Evolutionary conservation across 1,284 basidiomycete species (phyloP).

Genomic region (Ustilago sp.): DNA sequence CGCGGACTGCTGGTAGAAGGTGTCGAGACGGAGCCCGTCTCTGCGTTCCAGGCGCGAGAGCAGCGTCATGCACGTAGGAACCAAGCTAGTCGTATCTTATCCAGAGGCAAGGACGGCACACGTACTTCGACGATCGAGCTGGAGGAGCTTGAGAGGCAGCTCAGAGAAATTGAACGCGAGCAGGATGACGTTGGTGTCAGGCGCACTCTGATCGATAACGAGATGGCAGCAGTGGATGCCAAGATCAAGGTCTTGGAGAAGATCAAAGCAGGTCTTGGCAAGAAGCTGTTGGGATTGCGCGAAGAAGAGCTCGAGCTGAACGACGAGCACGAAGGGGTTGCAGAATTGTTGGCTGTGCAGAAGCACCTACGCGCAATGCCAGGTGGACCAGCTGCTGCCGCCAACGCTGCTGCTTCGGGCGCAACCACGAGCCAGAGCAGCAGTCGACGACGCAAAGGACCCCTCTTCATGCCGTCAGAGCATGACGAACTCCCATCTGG

Average conservation of each 20-base stretch:
- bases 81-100: slow-evolving; percentile 45
- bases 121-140: slow-evolving; percentile 43
- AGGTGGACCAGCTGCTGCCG: slow-evolving; percentile 62
- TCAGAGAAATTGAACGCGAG: slow-evolving; percentile 62
- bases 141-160: slow-evolving; percentile 64
- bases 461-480: slow-evolving; percentile 95
- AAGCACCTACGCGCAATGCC: slow-evolving; percentile 65
- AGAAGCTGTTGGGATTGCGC: slow-evolving; percentile 84
- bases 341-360: slow-evolving; percentile 63
- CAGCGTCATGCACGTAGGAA: slow-evolving; percentile 48
- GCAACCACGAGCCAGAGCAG: slow-evolving; percentile 38
- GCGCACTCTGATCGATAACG: slow-evolving; percentile 50
- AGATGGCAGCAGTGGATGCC: slow-evolving; percentile 56
- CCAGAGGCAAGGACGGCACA: slow-evolving; percentile 48
- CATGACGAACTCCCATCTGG: slow-evolving; percentile 94
- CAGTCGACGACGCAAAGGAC: slow-evolving; percentile 70
- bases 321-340: slow-evolving; percentile 74
- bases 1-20: slow-evolving; percentile 60
- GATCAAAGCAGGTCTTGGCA: slow-evolving; percentile 83
- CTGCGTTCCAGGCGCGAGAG: slow-evolving; percentile 49
- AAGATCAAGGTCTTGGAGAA: slow-evolving; percentile 78
- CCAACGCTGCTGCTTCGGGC: slow-evolving; percentile 42
- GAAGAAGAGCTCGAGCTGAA: slow-evolving; percentile 96
- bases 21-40: slow-evolving; percentile 35
- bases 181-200: slow-evolving; percentile 61